Conservation (phyloP, 257 asterid species). For the Solanum gracilifrons region DNA sequence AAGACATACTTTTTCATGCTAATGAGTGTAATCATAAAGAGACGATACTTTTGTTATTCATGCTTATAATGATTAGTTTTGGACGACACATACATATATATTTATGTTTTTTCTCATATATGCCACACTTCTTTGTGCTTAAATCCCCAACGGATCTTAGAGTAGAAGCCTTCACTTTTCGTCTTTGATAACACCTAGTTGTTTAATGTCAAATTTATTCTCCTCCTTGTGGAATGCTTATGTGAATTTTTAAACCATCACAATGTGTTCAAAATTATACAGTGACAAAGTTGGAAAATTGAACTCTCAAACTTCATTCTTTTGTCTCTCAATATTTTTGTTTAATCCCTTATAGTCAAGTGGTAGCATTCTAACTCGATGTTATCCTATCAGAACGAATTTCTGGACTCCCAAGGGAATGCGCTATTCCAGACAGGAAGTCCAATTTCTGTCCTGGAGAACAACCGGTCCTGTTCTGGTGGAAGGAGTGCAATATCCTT, state of each 20-base stretch:
- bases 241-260: background rate
- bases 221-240: background rate
- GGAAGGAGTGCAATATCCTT: conserved; percentile 17
- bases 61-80: background rate
- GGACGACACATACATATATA: background rate
- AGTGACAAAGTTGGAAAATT: background rate
- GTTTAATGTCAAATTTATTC: background rate
- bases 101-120: background rate
- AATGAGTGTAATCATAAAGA: background rate
- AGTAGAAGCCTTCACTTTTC: background rate
- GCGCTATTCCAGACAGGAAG: conserved; percentile 37
- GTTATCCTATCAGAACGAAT: conserved; percentile 9
- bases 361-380: background rate
- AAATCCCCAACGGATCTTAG: background rate
- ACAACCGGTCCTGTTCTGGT: conserved; percentile 25
- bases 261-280: background rate
- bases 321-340: background rate
- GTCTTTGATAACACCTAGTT: background rate
- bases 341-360: background rate
- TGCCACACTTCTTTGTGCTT: background rate
- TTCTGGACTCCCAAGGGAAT: conserved; percentile 17
- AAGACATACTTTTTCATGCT: background rate
- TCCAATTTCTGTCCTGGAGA: conserved; percentile 61
- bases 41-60: background rate
- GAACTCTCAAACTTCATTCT: background rate